These are phyloP conservation scores for Zanthoxylum bungeanum DNA, from an alignment of 345 rosid genomes.

Conservation along the genomic window DNA sequence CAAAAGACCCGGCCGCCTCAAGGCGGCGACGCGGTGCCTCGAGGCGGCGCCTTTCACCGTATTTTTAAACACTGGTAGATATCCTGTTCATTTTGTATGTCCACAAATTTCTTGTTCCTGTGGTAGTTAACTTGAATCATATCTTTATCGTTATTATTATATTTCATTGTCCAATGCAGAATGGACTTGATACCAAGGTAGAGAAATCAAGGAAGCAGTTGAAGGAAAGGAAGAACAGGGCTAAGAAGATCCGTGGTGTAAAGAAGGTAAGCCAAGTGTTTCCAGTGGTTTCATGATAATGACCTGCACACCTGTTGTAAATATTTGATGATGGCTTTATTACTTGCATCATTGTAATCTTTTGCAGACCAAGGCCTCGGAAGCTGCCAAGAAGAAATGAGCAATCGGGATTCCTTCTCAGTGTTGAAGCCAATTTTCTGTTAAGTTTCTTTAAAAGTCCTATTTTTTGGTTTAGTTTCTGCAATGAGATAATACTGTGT, in stretches of 20 bases:
- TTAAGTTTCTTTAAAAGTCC: no score
- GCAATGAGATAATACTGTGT: constrained; percentile 11
- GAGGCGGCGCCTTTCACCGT: no score
- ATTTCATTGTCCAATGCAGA: constrained; percentile 7
- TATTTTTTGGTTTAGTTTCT: constrained; percentile 17
- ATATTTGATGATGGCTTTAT: neutral
- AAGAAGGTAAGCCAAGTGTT: constrained; percentile 23
- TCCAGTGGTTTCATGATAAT: neutral
- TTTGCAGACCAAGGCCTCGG: constrained; percentile 85
- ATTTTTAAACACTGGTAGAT: no score
- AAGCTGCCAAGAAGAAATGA: constrained; percentile 87
- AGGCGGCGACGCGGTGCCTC: no score
- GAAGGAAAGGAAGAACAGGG: constrained; percentile 32
- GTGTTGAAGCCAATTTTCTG: no score
- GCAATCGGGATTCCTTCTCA: neutral
- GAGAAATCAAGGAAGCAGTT: constrained; percentile 34
- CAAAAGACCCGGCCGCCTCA: no score
- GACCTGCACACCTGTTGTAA: neutral
- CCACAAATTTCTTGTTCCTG: no score
- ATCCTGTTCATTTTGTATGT: no score
- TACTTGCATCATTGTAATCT: neutral
- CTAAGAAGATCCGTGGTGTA: constrained; percentile 30
- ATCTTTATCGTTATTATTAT: no score
- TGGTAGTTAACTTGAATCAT: no score
- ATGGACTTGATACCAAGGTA: constrained; percentile 28